phyloP scores from a whole-genome alignment of 495 filamentous ascomycete genomes.

The Xylaria sp. region DNA sequence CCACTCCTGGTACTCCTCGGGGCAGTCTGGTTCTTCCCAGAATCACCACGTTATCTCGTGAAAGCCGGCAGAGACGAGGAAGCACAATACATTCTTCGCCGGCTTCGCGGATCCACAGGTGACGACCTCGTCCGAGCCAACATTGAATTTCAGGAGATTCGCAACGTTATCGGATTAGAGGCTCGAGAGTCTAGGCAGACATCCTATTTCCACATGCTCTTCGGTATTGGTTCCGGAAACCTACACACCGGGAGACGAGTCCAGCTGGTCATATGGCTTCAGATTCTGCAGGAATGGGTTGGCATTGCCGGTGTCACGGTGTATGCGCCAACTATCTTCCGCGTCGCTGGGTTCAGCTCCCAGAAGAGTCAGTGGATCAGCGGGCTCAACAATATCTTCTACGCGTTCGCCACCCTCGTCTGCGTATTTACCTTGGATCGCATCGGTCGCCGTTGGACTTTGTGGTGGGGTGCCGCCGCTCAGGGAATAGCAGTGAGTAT shows the following conservation, averaged over 20 bases:
- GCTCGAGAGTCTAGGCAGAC: conserved; percentile 61
- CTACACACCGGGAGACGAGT: conserved; percentile 70
- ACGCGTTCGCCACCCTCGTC: conserved; percentile 61
- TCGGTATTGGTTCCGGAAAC: conserved; percentile 67
- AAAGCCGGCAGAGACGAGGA: conserved; percentile 68
- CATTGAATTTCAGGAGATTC: conserved; percentile 69
- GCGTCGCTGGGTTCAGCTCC: conserved; percentile 66
- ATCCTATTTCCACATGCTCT: conserved; percentile 68
- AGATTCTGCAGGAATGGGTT: conserved; percentile 78
- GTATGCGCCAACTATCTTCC: conserved; percentile 70
- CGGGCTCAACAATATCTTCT: conserved; percentile 73
- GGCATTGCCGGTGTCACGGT: conserved; percentile 76
- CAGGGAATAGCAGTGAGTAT: conserved; percentile 63
- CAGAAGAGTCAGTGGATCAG: conserved; percentile 70
- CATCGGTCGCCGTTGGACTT: conserved; percentile 71
- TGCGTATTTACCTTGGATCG: conserved; percentile 74
- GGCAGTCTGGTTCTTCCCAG: conserved; percentile 67
- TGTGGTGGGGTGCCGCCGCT: conserved; percentile 70
- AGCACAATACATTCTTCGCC: conserved; percentile 66
- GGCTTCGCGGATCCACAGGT: conserved; percentile 64
- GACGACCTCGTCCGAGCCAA: conserved; percentile 63
- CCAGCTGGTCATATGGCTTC: conserved; percentile 73
- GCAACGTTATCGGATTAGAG: conserved; percentile 56
- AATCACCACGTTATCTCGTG: conserved; percentile 70
- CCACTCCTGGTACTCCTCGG: conserved; percentile 62